phyloP scores from a whole-genome alignment of 1,284 basidiomycete genomes.

The Clitocybe nebularis region DNA sequence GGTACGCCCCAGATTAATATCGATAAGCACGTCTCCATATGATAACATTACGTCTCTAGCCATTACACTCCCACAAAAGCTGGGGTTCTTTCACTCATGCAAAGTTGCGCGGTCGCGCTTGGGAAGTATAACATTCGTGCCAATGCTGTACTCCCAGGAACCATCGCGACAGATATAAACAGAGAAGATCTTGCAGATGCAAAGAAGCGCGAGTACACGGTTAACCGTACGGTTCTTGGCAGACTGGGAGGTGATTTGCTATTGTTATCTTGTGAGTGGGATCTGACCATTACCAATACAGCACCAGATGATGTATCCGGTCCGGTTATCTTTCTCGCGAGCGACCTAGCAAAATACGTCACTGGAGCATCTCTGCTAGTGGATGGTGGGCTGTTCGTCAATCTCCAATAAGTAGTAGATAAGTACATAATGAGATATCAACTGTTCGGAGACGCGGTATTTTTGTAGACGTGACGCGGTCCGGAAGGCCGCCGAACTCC shows the following conservation, averaged over 20 bases:
- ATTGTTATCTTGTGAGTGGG: not conserved
- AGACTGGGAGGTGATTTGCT: conserved; percentile 55
- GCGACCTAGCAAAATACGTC: conserved; percentile 69
- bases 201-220: conserved; percentile 62
- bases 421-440: not conserved
- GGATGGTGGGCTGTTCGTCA: conserved; percentile 78
- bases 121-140: conserved; percentile 76
- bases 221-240: conserved; percentile 63
- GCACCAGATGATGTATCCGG: conserved; percentile 75
- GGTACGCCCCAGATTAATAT: conserved; percentile 28
- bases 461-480: no score
- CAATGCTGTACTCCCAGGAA: conserved; percentile 66
- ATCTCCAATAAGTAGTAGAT: conserved; percentile 55
- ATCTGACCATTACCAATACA: conserved; percentile 20
- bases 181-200: conserved; percentile 67
- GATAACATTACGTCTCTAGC: conserved; percentile 24
- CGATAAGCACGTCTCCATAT: not conserved
- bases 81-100: conserved; percentile 78
- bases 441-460: no score
- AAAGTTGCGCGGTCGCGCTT: conserved; percentile 75
- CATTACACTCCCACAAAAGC: conserved; percentile 85
- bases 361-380: conserved; percentile 70
- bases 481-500: not conserved
- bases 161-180: conserved; percentile 78
- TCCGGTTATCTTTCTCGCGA: conserved; percentile 64